Conservation (phyloP, 2,329 filamentous ascomycete genomes). For the Aureobasidium sp. region DNA sequence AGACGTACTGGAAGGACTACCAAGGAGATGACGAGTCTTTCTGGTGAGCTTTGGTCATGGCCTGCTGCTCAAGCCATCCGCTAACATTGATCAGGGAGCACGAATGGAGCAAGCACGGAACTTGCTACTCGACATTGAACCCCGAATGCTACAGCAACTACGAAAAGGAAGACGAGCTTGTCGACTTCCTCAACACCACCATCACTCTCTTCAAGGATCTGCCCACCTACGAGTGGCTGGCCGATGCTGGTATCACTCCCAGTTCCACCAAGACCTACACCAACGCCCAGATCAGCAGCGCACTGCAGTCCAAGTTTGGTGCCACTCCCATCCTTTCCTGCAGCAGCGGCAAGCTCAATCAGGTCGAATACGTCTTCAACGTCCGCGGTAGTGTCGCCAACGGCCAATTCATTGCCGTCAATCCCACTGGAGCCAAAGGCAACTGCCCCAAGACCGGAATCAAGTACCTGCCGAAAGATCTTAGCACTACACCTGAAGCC, state of each 20-base stretch:
- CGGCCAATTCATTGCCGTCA: constrained; percentile 48
- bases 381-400: constrained; percentile 47
- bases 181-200: constrained; percentile 19
- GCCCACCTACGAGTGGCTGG: constrained; percentile 31
- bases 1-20: constrained; percentile 21
- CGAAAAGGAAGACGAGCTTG: constrained; percentile 18
- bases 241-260: constrained; percentile 49
- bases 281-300: constrained; percentile 45
- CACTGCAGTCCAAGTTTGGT: constrained; percentile 41
- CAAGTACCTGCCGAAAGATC: constrained; percentile 50
- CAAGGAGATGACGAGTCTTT: constrained; percentile 18
- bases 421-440: constrained; percentile 48
- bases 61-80: too few species aligned
- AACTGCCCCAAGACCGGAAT: constrained; percentile 49
- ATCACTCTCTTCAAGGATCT: constrained; percentile 18
- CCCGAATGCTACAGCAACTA: constrained; percentile 20
- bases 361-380: constrained; percentile 54
- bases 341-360: constrained; percentile 35
- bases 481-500: constrained; percentile 3
- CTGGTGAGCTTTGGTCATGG: too few species aligned
- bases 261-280: constrained; percentile 48
- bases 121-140: constrained; percentile 20
- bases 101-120: constrained; percentile 22
- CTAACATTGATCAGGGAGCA: constrained; percentile 12
- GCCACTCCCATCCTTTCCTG: constrained; percentile 53